Base-by-base conservation (phyloP, 2,329 filamentous ascomycete genomes). In the Stylonectria norvegica region DNA sequence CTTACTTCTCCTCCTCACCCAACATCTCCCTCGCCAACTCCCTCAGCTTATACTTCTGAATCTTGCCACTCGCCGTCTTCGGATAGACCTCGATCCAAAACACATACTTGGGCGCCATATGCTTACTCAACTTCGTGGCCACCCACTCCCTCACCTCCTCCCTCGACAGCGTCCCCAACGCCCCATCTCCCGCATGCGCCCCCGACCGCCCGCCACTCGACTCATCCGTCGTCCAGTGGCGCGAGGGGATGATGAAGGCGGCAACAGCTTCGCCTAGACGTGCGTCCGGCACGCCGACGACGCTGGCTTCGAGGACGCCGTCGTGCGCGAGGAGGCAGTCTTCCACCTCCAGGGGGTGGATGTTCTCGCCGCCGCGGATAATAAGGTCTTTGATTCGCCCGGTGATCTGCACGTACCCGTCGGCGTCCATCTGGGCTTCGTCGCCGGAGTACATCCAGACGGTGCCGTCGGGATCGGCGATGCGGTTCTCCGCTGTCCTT, bases 51-150 rank as follows among this genome's bases (percentile, higher is more conserved):
- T 86, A 96, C 69, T 97, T 96, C 69, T 95, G 89, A 40, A 97
- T 90, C 78, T 98, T 98, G 17, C 91, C 91, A 62, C 89, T 95
- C 5, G 89, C 86, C 23, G 93, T 98, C 76, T 95, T 96, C 15
- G 91, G 91, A 61, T 87, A 94, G n/a, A 81, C 78, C 1, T 83
- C 75, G 0, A 86, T 73, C 77, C 86, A 95, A 60, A 95, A 95
- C n/a, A 97, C 77, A 60, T 91, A 80, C 65, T 86, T 93, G 0
- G 91, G 91, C 37, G 87, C 87, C 59, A 96, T 79, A 64, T 91
- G 86, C 49, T 79, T 80, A 20, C 76, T 78, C 47, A 97, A 63
- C 35, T 74, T 78, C 41, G 72, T 68, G 34, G 76, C 69, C 3
- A 96, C 89, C 87, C 87, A 96, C 1, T 67, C 64, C 56, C 79